phyloP scores from a whole-genome alignment of 345 rosid species.

The Rubroshorea leprosula region DNA sequence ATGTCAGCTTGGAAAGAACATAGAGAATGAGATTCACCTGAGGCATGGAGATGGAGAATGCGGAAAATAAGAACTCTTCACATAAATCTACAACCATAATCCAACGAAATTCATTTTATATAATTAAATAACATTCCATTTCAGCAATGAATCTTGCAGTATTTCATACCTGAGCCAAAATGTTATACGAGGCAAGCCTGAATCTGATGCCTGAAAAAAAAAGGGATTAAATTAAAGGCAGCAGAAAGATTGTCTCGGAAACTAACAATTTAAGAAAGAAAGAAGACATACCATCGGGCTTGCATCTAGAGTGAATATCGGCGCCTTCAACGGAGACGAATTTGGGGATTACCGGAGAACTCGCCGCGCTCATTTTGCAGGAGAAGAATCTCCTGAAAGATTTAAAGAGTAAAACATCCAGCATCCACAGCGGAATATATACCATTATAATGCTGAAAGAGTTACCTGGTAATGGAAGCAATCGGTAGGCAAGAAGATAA shows the following conservation, averaged over 20 bases:
- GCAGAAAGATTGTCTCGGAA: background rate
- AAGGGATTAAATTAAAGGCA: background rate
- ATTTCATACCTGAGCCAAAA: slow-evolving; percentile 54
- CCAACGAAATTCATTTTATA: background rate
- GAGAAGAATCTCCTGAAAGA: slow-evolving; percentile 22
- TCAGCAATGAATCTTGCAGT: background rate
- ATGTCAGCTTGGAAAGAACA: background rate
- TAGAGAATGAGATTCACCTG: slow-evolving; percentile 35
- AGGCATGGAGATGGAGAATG: slow-evolving; percentile 83
- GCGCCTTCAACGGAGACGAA: slow-evolving; percentile 48
- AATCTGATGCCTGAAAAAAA: slow-evolving; percentile 45
- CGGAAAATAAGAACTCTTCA: slow-evolving; percentile 66
- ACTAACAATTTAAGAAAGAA: background rate
- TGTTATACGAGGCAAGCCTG: slow-evolving; percentile 60
- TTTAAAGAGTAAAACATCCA: background rate
- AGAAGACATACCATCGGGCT: slow-evolving; percentile 38
- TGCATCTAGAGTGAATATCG: slow-evolving; percentile 31
- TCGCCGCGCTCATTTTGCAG: slow-evolving; percentile 42
- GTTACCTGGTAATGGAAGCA: slow-evolving; percentile 15
- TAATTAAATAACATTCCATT: background rate
- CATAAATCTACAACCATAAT: slow-evolving; percentile 48
- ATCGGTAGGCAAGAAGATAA: slow-evolving; percentile 14
- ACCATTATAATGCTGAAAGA: too few relatives aligned
- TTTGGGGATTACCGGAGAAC: slow-evolving; percentile 37
- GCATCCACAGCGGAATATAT: too few relatives aligned